Percentiles rank a stretch among this genome's conserved stretches.
phyloP scores from a whole-genome alignment of 108 stramenopile genomes.

The Nitzschia sp. region DNA sequence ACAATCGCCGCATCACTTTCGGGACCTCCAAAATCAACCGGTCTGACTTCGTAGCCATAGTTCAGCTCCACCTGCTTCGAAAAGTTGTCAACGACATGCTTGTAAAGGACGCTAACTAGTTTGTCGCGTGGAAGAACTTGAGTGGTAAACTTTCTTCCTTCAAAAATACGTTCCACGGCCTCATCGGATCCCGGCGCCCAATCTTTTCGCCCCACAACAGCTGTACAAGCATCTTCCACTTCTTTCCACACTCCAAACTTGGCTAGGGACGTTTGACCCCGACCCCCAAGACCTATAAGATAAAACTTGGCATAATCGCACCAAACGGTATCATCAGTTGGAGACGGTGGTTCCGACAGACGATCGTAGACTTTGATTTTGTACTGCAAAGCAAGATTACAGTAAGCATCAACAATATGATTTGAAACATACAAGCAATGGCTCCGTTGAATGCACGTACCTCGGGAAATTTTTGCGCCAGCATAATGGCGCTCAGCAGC shows the following conservation, averaged over 20 bases:
- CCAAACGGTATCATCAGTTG: constrained; percentile 66
- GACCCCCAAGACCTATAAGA: constrained; percentile 74
- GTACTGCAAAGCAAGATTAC: constrained; percentile 6
- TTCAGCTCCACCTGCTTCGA: constrained; percentile 48
- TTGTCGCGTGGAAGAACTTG: constrained; percentile 81
- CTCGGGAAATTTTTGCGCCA: constrained; percentile 49
- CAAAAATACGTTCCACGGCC: constrained; percentile 72
- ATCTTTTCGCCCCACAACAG: constrained; percentile 80
- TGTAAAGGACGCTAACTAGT: constrained; percentile 69
- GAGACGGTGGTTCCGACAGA: constrained; percentile 51
- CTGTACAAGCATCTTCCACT: constrained; percentile 51
- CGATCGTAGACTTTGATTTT: constrained; percentile 70
- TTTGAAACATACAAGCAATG: constrained; percentile 6
- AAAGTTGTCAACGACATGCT: constrained; percentile 59
- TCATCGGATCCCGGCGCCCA: constrained; percentile 75
- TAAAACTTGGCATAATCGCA: constrained; percentile 63
- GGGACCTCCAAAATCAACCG: constrained; percentile 49
- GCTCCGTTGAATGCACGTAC: neutral
- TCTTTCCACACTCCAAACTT: constrained; percentile 77
- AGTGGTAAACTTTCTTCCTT: constrained; percentile 57
- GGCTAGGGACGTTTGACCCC: constrained; percentile 78
- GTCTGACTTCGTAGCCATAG: constrained; percentile 60
- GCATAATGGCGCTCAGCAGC: constrained; percentile 67
- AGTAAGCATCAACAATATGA: neutral
- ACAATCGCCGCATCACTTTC: neutral